Evolutionary conservation across 1,284 basidiomycete genomes (phyloP).

Genomic region (Meripilus lineatus): DNA sequence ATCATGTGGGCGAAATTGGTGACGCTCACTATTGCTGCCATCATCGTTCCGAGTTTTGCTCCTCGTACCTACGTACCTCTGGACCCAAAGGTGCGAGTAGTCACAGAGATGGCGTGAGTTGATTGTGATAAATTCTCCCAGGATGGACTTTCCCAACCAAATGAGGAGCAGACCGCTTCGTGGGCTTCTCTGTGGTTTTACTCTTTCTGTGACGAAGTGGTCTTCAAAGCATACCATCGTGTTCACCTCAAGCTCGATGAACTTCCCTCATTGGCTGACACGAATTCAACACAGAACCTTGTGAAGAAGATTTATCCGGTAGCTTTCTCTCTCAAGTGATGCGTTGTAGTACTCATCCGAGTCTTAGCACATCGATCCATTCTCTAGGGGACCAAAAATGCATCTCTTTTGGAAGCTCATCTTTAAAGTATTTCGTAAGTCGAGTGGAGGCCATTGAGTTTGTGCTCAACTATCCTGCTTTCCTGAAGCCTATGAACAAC

Average conservation of each 20-base stretch:
- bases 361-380: constrained; percentile 27
- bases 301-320: constrained; percentile 31
- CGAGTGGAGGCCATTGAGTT: not conserved
- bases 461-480: not conserved
- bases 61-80: constrained; percentile 38
- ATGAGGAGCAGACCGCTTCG: constrained; percentile 34
- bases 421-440: constrained; percentile 10
- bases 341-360: not conserved
- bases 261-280: constrained; percentile 43
- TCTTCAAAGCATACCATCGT: constrained; percentile 26
- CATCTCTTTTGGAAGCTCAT: constrained; percentile 7
- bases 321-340: not conserved
- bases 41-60: constrained; percentile 36
- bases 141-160: constrained; percentile 22
- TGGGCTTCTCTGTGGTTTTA: constrained; percentile 25
- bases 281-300: constrained; percentile 38
- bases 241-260: constrained; percentile 27
- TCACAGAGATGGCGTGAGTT: not conserved
- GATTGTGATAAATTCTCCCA: not conserved
- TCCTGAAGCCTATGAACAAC: constrained; percentile 1
- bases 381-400: constrained; percentile 13
- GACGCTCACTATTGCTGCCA: constrained; percentile 33
- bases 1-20: constrained; percentile 27
- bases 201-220: constrained; percentile 26
- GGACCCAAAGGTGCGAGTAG: constrained; percentile 33